Conservation (phyloP, 768 basidiomycete genomes). For the Fistulinella prunicolor region DNA sequence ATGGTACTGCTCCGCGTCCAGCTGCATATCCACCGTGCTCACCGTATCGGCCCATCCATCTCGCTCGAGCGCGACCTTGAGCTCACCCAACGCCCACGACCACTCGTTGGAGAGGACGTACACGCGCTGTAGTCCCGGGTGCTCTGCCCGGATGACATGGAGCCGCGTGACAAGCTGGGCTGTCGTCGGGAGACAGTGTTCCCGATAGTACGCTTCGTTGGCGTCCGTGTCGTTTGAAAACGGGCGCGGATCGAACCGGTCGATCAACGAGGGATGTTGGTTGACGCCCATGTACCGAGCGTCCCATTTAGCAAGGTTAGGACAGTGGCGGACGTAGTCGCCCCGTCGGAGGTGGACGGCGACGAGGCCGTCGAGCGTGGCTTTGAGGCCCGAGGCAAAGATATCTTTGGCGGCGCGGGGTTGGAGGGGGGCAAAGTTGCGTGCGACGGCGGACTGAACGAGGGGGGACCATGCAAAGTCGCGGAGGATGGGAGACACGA, state of each 20-base stretch:
- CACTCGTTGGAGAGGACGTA: slow-evolving; percentile 54
- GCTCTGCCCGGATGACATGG: slow-evolving; percentile 33
- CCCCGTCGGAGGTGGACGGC: slow-evolving; percentile 59
- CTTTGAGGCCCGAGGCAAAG: slow-evolving; percentile 13
- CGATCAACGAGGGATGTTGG: slow-evolving; percentile 37
- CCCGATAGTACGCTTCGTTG: slow-evolving; percentile 4
- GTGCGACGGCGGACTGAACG: slow-evolving; percentile 47
- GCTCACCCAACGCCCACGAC: slow-evolving; percentile 40
- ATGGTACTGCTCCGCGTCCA: slow-evolving; percentile 45
- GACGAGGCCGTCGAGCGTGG: slow-evolving; percentile 42
- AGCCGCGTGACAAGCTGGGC: slow-evolving; percentile 41
- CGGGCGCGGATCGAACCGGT: slow-evolving; percentile 37
- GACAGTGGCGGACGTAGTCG: slow-evolving; percentile 57
- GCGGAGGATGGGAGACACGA: slow-evolving; percentile 46
- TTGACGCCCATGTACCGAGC: slow-evolving; percentile 50
- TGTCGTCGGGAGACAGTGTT: slow-evolving; percentile 40
- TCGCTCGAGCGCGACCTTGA: slow-evolving; percentile 35
- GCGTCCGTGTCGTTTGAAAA: slow-evolving; percentile 4
- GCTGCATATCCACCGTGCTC: slow-evolving; percentile 38
- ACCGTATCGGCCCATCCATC: slow-evolving; percentile 53
- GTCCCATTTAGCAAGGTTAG: slow-evolving; percentile 45
- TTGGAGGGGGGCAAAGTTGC: slow-evolving; percentile 45
- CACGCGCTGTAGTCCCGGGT: slow-evolving; percentile 32
- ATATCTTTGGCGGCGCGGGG: slow-evolving; percentile 28
- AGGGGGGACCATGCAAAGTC: slow-evolving; percentile 55